phyloP scores from a whole-genome alignment of 495 filamentous ascomycete species.

The Clavariopsis aquatica region DNA sequence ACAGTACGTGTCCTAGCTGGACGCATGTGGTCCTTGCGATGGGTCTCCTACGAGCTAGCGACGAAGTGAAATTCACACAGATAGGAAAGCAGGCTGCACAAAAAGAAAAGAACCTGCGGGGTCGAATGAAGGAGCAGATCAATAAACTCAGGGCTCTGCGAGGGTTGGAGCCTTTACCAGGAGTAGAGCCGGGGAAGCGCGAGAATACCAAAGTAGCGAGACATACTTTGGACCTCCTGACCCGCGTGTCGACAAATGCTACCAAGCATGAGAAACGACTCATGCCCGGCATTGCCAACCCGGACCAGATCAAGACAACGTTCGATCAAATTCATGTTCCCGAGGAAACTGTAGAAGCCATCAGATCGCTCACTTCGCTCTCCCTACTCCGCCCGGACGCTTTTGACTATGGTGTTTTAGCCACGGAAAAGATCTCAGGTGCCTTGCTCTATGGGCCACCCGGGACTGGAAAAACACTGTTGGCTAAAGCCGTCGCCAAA shows the following conservation, averaged over 20 bases:
- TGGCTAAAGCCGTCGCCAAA: conserved; percentile 94
- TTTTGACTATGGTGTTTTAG: conserved; percentile 92
- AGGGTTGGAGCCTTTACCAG: neutral
- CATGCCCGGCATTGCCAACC: conserved; percentile 76
- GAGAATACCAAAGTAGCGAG: neutral
- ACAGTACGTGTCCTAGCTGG: conserved; percentile 2
- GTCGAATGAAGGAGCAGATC: neutral
- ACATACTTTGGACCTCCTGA: conserved; percentile 9
- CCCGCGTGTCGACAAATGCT: conserved; percentile 27
- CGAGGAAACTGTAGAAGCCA: conserved; percentile 77
- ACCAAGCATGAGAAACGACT: conserved; percentile 81
- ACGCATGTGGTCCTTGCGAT: conserved; percentile 39
- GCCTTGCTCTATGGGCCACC: conserved; percentile 92
- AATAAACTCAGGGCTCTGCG: neutral
- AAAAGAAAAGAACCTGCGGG: neutral
- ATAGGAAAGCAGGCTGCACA: neutral
- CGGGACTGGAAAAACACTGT: conserved; percentile 91
- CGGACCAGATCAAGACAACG: conserved; percentile 76
- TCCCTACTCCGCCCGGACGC: conserved; percentile 89
- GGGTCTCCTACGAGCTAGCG: conserved; percentile 36
- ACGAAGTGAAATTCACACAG: conserved; percentile 28
- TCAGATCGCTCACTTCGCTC: conserved; percentile 86
- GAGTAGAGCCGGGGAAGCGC: neutral
- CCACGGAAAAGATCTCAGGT: conserved; percentile 86
- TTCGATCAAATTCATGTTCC: conserved; percentile 84